Evolutionary conservation across 1,139 yeast species (phyloP), one percentile per base, ranked within the genome.

Genomic region (Nakaseomyces sp.): DNA sequence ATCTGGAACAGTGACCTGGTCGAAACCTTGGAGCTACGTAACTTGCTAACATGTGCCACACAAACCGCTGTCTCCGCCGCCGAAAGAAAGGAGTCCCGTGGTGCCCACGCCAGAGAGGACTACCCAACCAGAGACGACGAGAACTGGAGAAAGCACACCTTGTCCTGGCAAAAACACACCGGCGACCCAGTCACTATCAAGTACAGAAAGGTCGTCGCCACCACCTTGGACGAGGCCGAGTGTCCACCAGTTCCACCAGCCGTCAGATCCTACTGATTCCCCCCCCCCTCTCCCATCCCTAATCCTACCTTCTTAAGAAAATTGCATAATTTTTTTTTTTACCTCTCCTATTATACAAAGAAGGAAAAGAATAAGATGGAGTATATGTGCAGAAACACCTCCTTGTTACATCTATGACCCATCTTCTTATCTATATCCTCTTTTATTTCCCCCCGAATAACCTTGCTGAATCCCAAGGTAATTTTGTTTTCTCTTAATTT

Each of bases 21-120:
- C 47, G 98, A 91, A 73, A 86, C 97, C 46, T 75, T 91, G 60
- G 98, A 91, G 71, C 76, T 91, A 66, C 96, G 89, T 71, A 91
- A 91, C 81, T 77, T 91, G 74, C 75, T 91, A 65, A 89, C 98
- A 45, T 88, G 96, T 75, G 98, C 98, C 51, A 81, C 85, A 56
- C 98, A 91, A 74, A 89, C 97, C 45, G 97, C 97, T 40, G 72
- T 72, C 55, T 80, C 95, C 49, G 98, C 98, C 43, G 89, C 93
- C 51, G 95, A 88, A 47, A 86, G 98, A 77, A 82, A 73, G 63
- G 98, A 91, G 73, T 88, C 96, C 41, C 87, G 98, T 76, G 98
- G 98, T 73, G 98, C 98, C 44, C 98, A 91, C 64, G 97, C 98
- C 52, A 84, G 97, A 74, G 98, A 91, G 69, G 98, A 91, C 69